Evolutionary conservation across 2,329 filamentous ascomycete species (phyloP).

Genomic region (Blastomyces parvus): DNA sequence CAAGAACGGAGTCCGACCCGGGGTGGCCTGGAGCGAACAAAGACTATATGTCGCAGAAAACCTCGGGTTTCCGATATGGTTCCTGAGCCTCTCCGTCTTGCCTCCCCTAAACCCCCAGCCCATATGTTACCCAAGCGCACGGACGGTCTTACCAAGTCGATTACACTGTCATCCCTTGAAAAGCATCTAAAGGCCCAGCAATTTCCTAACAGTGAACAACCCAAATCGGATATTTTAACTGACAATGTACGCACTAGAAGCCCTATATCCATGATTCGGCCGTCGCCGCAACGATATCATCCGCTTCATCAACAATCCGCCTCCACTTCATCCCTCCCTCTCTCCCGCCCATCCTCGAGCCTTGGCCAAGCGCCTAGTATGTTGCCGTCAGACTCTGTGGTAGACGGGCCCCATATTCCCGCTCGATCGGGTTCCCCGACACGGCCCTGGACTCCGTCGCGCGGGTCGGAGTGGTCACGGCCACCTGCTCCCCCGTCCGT

Average conservation of each 20-base stretch:
- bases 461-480: slow-evolving; percentile 55
- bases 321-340: slow-evolving; percentile 24
- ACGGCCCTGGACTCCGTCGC: slow-evolving; percentile 48
- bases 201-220: slow-evolving; percentile 16
- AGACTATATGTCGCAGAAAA: not conserved
- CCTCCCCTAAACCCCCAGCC: slow-evolving; percentile 15
- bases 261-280: slow-evolving; percentile 21
- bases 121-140: slow-evolving; percentile 13
- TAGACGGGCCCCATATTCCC: slow-evolving; percentile 31
- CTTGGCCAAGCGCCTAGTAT: slow-evolving; percentile 35
- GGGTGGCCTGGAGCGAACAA: not conserved
- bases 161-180: slow-evolving; percentile 9
- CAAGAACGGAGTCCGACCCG: not conserved
- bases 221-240: slow-evolving; percentile 21
- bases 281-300: slow-evolving; percentile 24
- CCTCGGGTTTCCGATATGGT: slow-evolving; percentile 9
- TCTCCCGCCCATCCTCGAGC: slow-evolving; percentile 35
- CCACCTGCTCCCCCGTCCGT: slow-evolving; percentile 53
- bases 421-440: slow-evolving; percentile 34
- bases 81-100: slow-evolving; percentile 15
- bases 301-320: slow-evolving; percentile 25
- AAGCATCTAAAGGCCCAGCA: slow-evolving; percentile 10
- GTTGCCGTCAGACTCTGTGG: slow-evolving; percentile 29
- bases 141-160: slow-evolving; percentile 14
- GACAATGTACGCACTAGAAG: slow-evolving; percentile 19